Evolutionary conservation across 1,284 basidiomycete species (phyloP), one percentile per base, ranked within the genome.

Genomic region (Stygiomarasmius scandens): DNA sequence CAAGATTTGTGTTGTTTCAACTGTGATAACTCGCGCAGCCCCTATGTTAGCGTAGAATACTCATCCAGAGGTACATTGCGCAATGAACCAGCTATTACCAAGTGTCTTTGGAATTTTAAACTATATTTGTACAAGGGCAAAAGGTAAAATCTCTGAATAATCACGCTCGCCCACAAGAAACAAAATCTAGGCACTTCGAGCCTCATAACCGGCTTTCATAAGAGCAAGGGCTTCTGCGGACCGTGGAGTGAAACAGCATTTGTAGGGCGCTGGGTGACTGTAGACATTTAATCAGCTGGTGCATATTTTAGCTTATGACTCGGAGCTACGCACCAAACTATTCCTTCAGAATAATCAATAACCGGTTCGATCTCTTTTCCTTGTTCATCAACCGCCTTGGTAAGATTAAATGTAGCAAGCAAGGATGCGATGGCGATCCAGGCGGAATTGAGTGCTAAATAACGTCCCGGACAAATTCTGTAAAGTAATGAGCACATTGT

Each of bases 401-500:
- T 49, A 38, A 66, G 57, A 24, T 66, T 59, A 52, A 70, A 72
- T 0, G 60, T 61, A 1, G 68, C 60, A 23, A 74, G 54, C 2
- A 71, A 57, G 9, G 65, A 68, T 0, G 66, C 70, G 22, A 71
- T 66, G 2, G 65, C 65, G 44, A 72, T 66, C 66, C 66, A 74
- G 6, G 68, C 55, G 6, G 69, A 65, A 6, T 61, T 61, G 10
- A 63, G 49, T 3, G 71, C 71, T 6, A 74, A 50, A 50, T 72
- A 62, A 36, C 68, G 62, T n/a, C 73, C 71, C 22, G 72, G 69
- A 51, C 72, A 74, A 29, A 73, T 66, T 34, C 63, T 63, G 36
- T 5, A 24, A 56, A 24, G 25, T 23, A 16, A 48, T 3, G 25
- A 16, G 38, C 1, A 43, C 16, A 34, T 43, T 20, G 22, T 11